These are phyloP conservation scores for Mortierella hygrophila DNA, from an alignment of 192 early-diverging fungal species.

Conservation along the genomic window DNA sequence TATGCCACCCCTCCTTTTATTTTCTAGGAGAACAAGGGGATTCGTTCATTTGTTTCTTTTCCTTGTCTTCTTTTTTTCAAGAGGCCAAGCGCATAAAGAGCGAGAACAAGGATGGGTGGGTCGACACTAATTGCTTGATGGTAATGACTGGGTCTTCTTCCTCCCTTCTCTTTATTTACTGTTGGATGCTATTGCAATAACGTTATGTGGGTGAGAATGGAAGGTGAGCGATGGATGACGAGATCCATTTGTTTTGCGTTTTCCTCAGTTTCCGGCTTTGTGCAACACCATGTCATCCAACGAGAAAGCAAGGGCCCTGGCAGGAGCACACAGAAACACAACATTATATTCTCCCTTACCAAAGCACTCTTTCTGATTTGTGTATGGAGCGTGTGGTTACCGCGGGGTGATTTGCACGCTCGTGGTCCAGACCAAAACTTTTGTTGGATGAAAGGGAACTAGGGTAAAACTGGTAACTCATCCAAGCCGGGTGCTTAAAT, in stretches of 20 bases:
- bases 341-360: neutral
- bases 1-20: no score
- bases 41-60: neutral
- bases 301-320: neutral
- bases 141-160: neutral
- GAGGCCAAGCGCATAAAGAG: neutral
- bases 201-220: neutral
- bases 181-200: neutral
- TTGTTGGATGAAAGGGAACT: neutral
- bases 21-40: neutral
- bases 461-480: neutral
- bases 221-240: slow-evolving; percentile 1
- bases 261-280: neutral
- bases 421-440: slow-evolving; percentile 2
- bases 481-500: neutral
- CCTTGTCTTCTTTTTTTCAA: neutral
- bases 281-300: neutral
- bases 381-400: neutral
- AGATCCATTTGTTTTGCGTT: neutral
- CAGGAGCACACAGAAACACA: neutral
- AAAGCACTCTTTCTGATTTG: neutral
- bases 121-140: neutral
- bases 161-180: neutral
- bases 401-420: neutral
- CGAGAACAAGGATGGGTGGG: no score